Evolutionary conservation across 352 stramenopile genomes (phyloP), one percentile per base, ranked within the genome.

Genomic region (Phytophthora kernoviae): DNA sequence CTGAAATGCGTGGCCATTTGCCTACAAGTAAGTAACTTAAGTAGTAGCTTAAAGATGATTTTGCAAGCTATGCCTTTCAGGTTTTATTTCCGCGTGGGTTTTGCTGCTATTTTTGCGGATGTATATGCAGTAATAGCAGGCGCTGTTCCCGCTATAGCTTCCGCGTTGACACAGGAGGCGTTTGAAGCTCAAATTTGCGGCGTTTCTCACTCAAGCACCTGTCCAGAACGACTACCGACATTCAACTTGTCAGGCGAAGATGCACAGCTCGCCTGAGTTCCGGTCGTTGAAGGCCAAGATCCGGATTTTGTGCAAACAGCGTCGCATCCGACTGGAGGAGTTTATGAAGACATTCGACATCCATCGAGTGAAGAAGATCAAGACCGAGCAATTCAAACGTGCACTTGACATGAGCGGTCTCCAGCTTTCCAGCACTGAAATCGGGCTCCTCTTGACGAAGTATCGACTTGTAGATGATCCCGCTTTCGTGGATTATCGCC

Each of bases 311-410:
- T 95, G 86, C 66, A 95, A 91, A 68, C 82, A 95, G 57, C 80
- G 81, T 14, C 82, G 86, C 24, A 88, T 93, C 56, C 86, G 84
- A 1, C 53, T 95, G 4, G 86, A 95, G 66, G 84, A 93, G 59
- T 94, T 94, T 40, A 94, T 94, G 86, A 93, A 90, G 49, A 94
- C 86, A 11, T 94, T 94, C 43, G 86, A 94, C 65, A 57, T 87
- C 15, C 86, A 94, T 54, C 77, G 83, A 59, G 81, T 91, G 9
- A 93, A 95, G 73, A 91, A 90, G 42, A 92, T 95, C 54, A 81
- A 80, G 45, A 61, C 77, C 0, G 84, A 93, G 45, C 86, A 93
- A 65, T 95, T 93, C 63, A 87, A 84, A 51, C 84, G 86, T 12
- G 84, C 86, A 6, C 64, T 95, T 1, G 86, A 95, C 40, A 73